A percentile compares a stretch with the other conserved stretches of the same genome.
These are phyloP conservation scores for Colletotrichum liaoningense DNA, from an alignment of 2,329 filamentous ascomycete species.

Conservation along the genomic window DNA sequence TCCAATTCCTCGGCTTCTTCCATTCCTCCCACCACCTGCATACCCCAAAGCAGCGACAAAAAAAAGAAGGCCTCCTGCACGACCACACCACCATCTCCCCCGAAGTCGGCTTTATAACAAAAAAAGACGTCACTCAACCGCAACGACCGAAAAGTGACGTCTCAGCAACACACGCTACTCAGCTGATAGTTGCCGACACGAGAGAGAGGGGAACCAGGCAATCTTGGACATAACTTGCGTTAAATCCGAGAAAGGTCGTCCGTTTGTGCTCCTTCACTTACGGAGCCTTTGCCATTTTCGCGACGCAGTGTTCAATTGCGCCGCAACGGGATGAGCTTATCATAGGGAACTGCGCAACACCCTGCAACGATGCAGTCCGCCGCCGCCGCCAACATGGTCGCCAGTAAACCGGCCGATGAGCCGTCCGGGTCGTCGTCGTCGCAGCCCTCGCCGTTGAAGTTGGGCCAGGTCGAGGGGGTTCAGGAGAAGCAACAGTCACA, in stretches of 20 bases:
- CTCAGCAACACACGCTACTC: background rate
- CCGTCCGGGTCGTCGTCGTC: conserved; percentile 7
- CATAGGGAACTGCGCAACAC: conserved; percentile 21
- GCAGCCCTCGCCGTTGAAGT: conserved; percentile 7
- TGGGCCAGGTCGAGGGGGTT: background rate
- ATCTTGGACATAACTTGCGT: conserved; percentile 1
- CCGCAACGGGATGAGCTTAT: conserved; percentile 26
- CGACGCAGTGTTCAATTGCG: conserved; percentile 14
- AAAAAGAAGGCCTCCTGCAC: background rate
- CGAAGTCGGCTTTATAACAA: conserved; percentile 24
- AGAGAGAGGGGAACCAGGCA: background rate
- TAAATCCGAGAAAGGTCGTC: background rate
- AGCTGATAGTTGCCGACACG: background rate
- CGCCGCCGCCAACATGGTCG: conserved; percentile 20
- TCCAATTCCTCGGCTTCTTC: conserved; percentile 23
- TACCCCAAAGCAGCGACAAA: background rate
- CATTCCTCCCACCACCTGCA: background rate
- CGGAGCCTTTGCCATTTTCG: background rate
- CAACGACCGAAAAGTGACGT: conserved; percentile 14
- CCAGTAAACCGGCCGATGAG: conserved; percentile 25
- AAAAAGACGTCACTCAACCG: conserved; percentile 14
- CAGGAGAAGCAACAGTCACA: conserved; percentile 30
- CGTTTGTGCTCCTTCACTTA: background rate
- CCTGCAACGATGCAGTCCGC: conserved; percentile 41
- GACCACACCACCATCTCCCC: background rate